Evolutionary conservation across 192 early-diverging fungal genomes (phyloP), one percentile per base, ranked within the genome.

Genomic region (Linnemannia schmuckeri): DNA sequence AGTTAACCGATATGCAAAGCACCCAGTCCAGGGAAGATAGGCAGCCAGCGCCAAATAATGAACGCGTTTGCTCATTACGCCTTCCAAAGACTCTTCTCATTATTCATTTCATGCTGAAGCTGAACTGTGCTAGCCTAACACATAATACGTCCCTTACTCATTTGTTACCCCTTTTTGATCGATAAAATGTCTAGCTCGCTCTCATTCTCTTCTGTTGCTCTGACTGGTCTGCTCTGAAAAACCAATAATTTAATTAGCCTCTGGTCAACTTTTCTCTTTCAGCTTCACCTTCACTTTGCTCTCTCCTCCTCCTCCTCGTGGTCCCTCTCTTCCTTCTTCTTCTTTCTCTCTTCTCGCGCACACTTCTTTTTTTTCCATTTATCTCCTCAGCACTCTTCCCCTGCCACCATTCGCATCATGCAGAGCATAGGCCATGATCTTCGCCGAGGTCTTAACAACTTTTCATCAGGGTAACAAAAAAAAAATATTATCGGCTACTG

Each of bases 401-500:
- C 37, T 2, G 18, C 38, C 52, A 41, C 52, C 54, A 80, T 30
- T 24, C 22, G 27, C 2, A 82, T 13, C 49, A 87, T 87, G 85
- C 85, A 87, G 47, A 87, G 85, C 72, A 87, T 87, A 33, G 85
- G 85, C 42, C 85, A 87, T 55, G 85, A 87, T 70, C 80, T 87
- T 54, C 75, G 85, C 44, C 70, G 85, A 66, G 85, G 85, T 52
- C 79, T 87, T n/a, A 87, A 87, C 44, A 87, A 81, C 80, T 81
- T 87, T 49, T 42, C 76, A 22, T 49, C 78, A 24, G 85, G 85
- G 85, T 87, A 87, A 46, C 12, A 15, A 46, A 46, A 46, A 44
- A 46, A 37, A 30, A 20, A 40, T 24, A 18, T 35, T 17, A 15
- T 0, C 63, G 20, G 27, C 70, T 69, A 41, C 37, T 33, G 22